These are phyloP conservation scores for Aureobasidium sp. DNA, from an alignment of 2,329 filamentous ascomycete species.

Conservation along the genomic window DNA sequence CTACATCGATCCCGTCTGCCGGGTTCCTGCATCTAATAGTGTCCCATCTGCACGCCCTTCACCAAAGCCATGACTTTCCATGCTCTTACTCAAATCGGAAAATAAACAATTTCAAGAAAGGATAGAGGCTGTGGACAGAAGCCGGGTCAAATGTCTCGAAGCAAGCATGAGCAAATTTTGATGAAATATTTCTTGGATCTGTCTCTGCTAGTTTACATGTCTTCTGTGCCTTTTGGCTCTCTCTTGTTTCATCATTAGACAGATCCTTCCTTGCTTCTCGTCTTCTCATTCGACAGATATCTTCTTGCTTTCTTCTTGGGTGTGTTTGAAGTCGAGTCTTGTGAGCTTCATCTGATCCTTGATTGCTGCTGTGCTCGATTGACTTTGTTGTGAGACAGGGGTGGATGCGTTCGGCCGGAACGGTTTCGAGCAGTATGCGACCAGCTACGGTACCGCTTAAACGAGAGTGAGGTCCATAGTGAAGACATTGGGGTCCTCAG, in stretches of 20 bases:
- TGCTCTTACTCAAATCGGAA: background rate
- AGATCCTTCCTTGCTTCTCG: background rate
- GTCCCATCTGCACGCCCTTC: background rate
- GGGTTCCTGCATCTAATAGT: background rate
- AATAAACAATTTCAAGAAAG: background rate
- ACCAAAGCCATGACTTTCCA: background rate
- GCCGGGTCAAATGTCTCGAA: background rate
- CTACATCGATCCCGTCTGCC: background rate
- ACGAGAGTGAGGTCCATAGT: background rate
- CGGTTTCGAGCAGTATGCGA: background rate
- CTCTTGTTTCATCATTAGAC: background rate
- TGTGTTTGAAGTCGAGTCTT: background rate
- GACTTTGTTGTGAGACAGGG: background rate
- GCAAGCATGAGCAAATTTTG: background rate
- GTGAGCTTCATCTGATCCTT: background rate
- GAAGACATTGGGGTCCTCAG: background rate
- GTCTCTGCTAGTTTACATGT: background rate
- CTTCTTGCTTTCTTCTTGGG: background rate
- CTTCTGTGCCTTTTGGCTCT: background rate
- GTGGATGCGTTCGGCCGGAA: background rate
- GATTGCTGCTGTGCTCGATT: background rate
- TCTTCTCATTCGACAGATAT: background rate
- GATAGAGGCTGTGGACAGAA: background rate
- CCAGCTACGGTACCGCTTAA: background rate
- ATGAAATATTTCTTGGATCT: background rate